Evolutionary conservation across 2,329 filamentous ascomycete genomes (phyloP), one percentile per base, ranked within the genome.

Genomic region (Botrytis squamosa): DNA sequence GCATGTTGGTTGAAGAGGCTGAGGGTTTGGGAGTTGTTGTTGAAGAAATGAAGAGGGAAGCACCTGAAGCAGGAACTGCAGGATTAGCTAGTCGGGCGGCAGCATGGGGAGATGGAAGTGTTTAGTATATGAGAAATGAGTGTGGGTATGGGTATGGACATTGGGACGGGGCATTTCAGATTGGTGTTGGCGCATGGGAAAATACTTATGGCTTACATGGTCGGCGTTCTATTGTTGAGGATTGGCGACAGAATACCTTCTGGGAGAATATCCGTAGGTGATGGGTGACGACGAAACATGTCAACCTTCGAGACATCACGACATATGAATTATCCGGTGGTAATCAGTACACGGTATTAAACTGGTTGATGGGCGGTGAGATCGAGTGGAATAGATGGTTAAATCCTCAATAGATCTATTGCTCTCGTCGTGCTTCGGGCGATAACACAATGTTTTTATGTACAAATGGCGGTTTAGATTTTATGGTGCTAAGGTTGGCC

Each of bases 21-120:
- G 86, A 88, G 75, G 83, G 81, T 72, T 81, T 85, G 74, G 86
- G 86, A n/a, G 86, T 86, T 1, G 81, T 81, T 10, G 83, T 87
- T 40, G 81, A 82, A 14, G 80, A 82, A 22, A 77, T 80, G 78
- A 78, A 75, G 68, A 70, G 74, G 46, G 67, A 49, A 14, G 40
- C 55, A 62, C 10, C 66, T 69, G 66, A 38, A 57, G n/a, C 66
- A 10, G 66, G 36, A 2, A 33, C 18, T 57, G 49, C 18, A n/a
- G n/a, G 38, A 16, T 57, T 69, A n/a, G n/a, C 25, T 6, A 69
- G 10, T 38, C 29, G 38, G 16, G 66, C 38, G 36, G 9, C 36
- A 57, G 36, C 49, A 33, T 69, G 49, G 66, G 49, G 36, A 69
- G 49, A 57, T 44, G n/a, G 18, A 12, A 57, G 38, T 44, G 38